Conservation (phyloP, 768 basidiomycete genomes). For the Leccinum broughii region DNA sequence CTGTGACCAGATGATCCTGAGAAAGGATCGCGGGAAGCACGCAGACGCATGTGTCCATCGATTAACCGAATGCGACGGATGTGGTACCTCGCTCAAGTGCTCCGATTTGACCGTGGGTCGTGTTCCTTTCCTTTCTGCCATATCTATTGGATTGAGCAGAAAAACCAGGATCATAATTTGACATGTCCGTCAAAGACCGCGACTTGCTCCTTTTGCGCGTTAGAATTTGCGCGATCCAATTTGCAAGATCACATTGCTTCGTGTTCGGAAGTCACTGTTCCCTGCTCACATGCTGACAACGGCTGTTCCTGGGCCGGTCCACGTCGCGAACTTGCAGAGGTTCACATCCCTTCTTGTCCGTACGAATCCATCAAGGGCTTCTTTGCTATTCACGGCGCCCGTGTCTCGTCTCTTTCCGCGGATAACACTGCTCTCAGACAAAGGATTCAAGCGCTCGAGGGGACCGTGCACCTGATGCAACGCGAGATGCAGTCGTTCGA, state of each 20-base stretch:
- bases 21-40: slow-evolving; percentile 49
- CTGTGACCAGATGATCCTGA: slow-evolving; percentile 45
- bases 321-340: slow-evolving; percentile 33
- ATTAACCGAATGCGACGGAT: slow-evolving; percentile 41
- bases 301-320: slow-evolving; percentile 59
- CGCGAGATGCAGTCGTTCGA: slow-evolving; percentile 59
- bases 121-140: slow-evolving; percentile 1
- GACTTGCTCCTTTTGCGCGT: slow-evolving; percentile 43
- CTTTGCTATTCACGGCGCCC: slow-evolving; percentile 44
- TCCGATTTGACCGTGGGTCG: slow-evolving; percentile 39
- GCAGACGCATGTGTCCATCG: slow-evolving; percentile 39
- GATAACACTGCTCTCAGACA: slow-evolving; percentile 68
- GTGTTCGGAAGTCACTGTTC: slow-evolving; percentile 41
- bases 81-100: slow-evolving; percentile 23
- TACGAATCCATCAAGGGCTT: slow-evolving; percentile 66
- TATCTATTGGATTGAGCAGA: slow-evolving; percentile 4
- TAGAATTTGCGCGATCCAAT: slow-evolving; percentile 37
- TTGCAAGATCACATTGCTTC: slow-evolving; percentile 35
- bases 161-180: slow-evolving; percentile 38
- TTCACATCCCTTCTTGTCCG: slow-evolving; percentile 47
- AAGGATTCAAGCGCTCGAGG: slow-evolving; percentile 60
- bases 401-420: slow-evolving; percentile 46
- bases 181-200: slow-evolving; percentile 40
- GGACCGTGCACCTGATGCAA: slow-evolving; percentile 47
- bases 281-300: slow-evolving; percentile 46